A percentile compares a stretch with the other conserved stretches of the same genome.
phyloP scores from a whole-genome alignment of 352 stramenopile genomes.

The Phytophthora capsici region DNA sequence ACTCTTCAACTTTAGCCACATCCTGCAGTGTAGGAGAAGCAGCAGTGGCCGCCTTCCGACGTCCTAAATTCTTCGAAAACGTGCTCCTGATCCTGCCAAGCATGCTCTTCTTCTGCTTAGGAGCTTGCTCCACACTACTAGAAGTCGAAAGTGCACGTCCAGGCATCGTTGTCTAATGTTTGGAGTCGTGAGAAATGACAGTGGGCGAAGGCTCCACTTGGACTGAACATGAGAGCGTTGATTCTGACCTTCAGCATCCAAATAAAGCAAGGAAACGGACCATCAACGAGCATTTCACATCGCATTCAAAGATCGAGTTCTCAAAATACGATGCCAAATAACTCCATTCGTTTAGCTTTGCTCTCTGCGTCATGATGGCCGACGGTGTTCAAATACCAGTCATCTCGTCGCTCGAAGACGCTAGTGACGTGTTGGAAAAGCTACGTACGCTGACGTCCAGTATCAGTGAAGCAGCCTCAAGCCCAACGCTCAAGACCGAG shows the following conservation, averaged over 20 bases:
- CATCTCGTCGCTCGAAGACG: constrained; percentile 58
- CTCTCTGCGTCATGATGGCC: constrained; percentile 6
- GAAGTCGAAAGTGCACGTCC: constrained; percentile 44
- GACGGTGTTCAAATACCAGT: constrained; percentile 3
- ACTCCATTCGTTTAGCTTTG: too few species aligned
- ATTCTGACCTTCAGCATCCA: not conserved
- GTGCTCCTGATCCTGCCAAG: constrained; percentile 79
- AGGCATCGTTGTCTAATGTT: constrained; percentile 21
- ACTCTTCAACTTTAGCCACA: constrained; percentile 21
- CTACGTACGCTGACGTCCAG: constrained; percentile 45
- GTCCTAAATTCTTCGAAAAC: constrained; percentile 55
- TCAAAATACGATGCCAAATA: too few species aligned
- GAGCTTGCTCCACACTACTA: constrained; percentile 9
- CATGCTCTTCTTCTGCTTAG: constrained; percentile 67
- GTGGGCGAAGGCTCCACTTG: constrained; percentile 2
- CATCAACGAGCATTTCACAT: too few species aligned
- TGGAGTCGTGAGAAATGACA: constrained; percentile 22
- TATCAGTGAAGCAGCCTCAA: constrained; percentile 47
- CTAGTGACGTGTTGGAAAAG: constrained; percentile 38
- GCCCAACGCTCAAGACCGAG: constrained; percentile 51
- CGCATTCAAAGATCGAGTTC: too few species aligned
- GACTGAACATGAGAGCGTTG: constrained; percentile 7
- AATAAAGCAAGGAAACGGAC: constrained; percentile 33
- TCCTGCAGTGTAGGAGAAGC: constrained; percentile 45
- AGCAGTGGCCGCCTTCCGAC: constrained; percentile 40